Evolutionary conservation across 345 rosid genomes (phyloP), one percentile per base, ranked within the genome.

Genomic region (Cardamine occulta): DNA sequence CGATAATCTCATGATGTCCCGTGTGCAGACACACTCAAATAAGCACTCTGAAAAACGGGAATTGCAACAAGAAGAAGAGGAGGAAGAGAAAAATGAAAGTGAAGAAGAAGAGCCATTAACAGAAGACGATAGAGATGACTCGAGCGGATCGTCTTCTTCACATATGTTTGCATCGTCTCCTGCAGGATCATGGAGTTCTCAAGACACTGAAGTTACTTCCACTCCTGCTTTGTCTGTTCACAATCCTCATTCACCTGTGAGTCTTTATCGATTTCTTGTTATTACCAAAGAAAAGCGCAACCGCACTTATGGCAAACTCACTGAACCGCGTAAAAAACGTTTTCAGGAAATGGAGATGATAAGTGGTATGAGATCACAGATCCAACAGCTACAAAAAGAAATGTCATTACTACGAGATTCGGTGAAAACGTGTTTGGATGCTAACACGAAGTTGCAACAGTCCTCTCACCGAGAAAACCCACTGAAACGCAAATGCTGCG

Each of bases 261-360:
- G 81, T 70, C 18, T 35, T 24, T 1, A 23, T 13, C 0, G 1
- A 62, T 34, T 52, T 69, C 19, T 53, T 69, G 49, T 15, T 52
- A 10, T 0, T 53, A 11, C 17, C 15, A 14, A 5, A 49, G 34
- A 67, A 75, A 29, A 45, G 26, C 15, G 9, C 34, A 74, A 58
- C 2, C 18, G 32, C 68, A 57, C 12, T n/a, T 4, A 60, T 39
- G 5, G 15, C 19, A 39, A 9, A 14, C n/a, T 48, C 12, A 1
- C 2, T 37, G 48, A 69, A 59, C 37, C 7, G 12, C 17, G 11
- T 42, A 3, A 5, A 12, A 53, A 69, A 32, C 65, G 24, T 69
- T 76, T 56, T 19, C 81, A 95, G 97, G 97, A 87, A 81, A 82
- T 84, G 83, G 92, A 92, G 48, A 70, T 94, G 31, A 80, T 93